Percentiles rank a stretch among this genome's conserved stretches.
Conservation (phyloP, 441 rosid species). For the Aleurites moluccanus region DNA sequence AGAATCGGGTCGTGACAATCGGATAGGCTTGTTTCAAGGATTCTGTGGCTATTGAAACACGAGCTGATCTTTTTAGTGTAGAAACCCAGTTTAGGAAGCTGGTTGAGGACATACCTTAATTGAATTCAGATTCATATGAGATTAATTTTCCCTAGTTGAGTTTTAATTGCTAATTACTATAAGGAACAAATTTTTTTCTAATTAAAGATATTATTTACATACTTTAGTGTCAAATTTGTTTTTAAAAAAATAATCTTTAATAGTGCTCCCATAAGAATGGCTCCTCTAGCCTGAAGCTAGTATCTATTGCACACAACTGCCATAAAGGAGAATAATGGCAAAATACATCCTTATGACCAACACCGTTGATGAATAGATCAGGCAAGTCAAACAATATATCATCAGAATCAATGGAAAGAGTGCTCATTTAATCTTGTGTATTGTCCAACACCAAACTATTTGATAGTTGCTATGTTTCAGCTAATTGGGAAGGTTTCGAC, state of each 20-base stretch:
- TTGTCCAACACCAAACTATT: slow-evolving; percentile 28
- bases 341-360: slow-evolving; percentile 37
- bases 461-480: slow-evolving; percentile 33
- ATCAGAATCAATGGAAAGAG: slow-evolving; percentile 42
- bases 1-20: no score
- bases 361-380: slow-evolving; percentile 56
- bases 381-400: slow-evolving; percentile 75
- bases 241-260: background rate
- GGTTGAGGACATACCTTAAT: background rate
- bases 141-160: background rate
- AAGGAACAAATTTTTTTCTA: background rate
- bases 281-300: slow-evolving; percentile 52
- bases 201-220: slow-evolving; percentile 14
- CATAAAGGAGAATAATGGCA: slow-evolving; percentile 42
- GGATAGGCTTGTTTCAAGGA: no score
- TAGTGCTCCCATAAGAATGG: slow-evolving; percentile 49
- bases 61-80: no score
- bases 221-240: background rate
- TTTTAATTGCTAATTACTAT: background rate
- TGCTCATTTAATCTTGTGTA: slow-evolving; percentile 41
- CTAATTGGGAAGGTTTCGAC: background rate
- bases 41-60: no score
- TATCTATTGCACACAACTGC: slow-evolving; percentile 54
- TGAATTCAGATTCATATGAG: background rate
- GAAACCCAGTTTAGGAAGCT: no score